Evolutionary conservation across 192 early-diverging fungal species (phyloP).

Genomic region (Martensiomyces pterosporus): DNA sequence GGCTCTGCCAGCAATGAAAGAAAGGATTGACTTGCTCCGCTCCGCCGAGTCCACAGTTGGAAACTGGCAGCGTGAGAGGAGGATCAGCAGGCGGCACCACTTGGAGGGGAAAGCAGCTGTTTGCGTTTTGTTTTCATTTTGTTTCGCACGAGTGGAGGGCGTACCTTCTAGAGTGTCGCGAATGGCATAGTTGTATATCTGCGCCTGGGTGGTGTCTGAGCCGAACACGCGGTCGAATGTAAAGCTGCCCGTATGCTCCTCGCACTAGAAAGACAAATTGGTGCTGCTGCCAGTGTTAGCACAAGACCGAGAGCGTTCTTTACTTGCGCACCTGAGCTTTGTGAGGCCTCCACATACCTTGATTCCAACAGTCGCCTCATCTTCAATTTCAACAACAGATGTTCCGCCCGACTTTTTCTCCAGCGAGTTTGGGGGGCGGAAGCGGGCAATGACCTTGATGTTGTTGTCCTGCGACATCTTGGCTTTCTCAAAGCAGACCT

Average conservation of each 20-base stretch:
- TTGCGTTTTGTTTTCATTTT: too few species aligned
- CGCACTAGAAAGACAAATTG: slow-evolving; percentile 50
- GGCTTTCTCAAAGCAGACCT: too few species aligned
- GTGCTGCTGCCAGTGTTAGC: too few species aligned
- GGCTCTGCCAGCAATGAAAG: too few species aligned
- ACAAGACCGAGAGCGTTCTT: neutral
- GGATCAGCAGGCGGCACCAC: too few species aligned
- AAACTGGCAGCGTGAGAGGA: too few species aligned
- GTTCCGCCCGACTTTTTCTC: slow-evolving; percentile 90
- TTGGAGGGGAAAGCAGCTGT: too few species aligned
- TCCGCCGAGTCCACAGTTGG: too few species aligned
- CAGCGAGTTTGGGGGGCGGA: slow-evolving; percentile 90
- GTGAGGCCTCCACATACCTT: slow-evolving; percentile 16
- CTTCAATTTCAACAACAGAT: slow-evolving; percentile 74
- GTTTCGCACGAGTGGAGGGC: too few species aligned
- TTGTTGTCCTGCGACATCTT: slow-evolving; percentile 75
- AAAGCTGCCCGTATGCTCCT: slow-evolving; percentile 68
- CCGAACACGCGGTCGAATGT: slow-evolving; percentile 93
- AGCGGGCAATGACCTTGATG: slow-evolving; percentile 96
- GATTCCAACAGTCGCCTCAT: slow-evolving; percentile 53
- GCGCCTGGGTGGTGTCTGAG: slow-evolving; percentile 73
- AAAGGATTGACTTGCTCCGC: too few species aligned
- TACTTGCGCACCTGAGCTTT: neutral
- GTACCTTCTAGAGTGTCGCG: slow-evolving; percentile 89
- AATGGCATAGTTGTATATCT: slow-evolving; percentile 90